Evolutionary conservation across 2,329 filamentous ascomycete genomes (phyloP).

Genomic region (Pyrenophora graminea): DNA sequence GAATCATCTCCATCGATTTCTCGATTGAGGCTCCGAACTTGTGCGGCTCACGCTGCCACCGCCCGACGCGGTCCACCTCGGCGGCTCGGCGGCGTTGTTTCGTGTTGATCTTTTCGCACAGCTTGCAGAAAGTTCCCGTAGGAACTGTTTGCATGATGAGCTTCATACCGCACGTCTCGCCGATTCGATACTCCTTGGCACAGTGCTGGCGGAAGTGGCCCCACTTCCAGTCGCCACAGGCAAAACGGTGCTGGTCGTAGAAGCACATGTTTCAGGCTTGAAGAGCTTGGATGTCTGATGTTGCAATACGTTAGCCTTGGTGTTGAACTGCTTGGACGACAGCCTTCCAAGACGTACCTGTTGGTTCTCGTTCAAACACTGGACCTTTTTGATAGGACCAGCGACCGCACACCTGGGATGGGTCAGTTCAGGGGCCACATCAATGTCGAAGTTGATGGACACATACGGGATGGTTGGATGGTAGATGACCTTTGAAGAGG

Average conservation of each 20-base stretch:
- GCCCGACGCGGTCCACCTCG: constrained; percentile 73
- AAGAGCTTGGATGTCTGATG: constrained; percentile 37
- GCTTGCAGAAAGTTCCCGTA: constrained; percentile 71
- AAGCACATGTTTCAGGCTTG: constrained; percentile 75
- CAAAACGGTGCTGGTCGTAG: constrained; percentile 86
- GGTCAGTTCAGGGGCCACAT: constrained; percentile 39
- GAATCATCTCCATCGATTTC: constrained; percentile 73
- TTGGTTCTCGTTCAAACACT: constrained; percentile 28
- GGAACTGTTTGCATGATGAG: constrained; percentile 76
- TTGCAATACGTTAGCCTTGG: constrained; percentile 37
- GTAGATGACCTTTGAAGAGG: constrained; percentile 18
- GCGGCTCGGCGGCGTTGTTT: constrained; percentile 76
- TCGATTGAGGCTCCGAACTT: constrained; percentile 64
- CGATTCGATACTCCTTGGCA: constrained; percentile 91
- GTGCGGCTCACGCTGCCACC: constrained; percentile 74
- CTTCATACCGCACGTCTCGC: constrained; percentile 94
- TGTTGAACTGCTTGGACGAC: constrained; percentile 34
- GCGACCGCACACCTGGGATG: constrained; percentile 21
- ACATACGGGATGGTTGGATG: constrained; percentile 44
- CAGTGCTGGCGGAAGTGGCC: constrained; percentile 90
- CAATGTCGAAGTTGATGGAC: constrained; percentile 25
- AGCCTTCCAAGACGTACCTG: constrained; percentile 36
- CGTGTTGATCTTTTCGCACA: constrained; percentile 87
- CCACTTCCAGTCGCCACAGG: constrained; percentile 93
- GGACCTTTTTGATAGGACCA: constrained; percentile 30